Conservation (phyloP, 768 basidiomycete genomes). For the Psilocybe subaeruginosa region DNA sequence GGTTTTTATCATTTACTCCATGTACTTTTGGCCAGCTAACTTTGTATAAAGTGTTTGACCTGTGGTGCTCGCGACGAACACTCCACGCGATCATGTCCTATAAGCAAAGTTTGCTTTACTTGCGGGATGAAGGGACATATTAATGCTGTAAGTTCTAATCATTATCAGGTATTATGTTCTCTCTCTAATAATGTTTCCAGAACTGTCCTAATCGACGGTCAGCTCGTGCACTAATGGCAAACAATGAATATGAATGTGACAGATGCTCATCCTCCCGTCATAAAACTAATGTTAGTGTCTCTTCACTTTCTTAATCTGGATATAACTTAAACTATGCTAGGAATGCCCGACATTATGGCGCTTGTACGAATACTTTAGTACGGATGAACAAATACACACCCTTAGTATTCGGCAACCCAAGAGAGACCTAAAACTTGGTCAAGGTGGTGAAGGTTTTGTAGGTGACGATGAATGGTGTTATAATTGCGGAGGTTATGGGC, state of each 20-base stretch:
- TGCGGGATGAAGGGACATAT: constrained; percentile 89
- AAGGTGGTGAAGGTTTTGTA: constrained; percentile 82
- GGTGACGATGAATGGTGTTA: constrained; percentile 80
- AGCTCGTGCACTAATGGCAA: constrained; percentile 24
- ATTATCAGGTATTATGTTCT: background rate
- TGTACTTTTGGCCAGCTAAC: background rate
- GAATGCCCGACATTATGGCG: constrained; percentile 87
- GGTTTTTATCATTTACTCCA: constrained; percentile 27
- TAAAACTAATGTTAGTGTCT: constrained; percentile 58
- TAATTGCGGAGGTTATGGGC: constrained; percentile 73
- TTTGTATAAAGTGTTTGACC: constrained; percentile 63
- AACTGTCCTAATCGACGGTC: constrained; percentile 69
- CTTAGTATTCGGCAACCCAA: constrained; percentile 52
- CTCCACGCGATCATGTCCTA: constrained; percentile 74
- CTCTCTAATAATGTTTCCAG: constrained; percentile 35
- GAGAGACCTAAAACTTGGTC: constrained; percentile 52
- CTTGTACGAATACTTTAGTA: constrained; percentile 71
- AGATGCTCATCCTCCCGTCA: constrained; percentile 71
- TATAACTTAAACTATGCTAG: constrained; percentile 35
- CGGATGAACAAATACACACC: constrained; percentile 49
- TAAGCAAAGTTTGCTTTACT: constrained; percentile 77
- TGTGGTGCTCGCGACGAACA: constrained; percentile 85
- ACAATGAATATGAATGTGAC: constrained; percentile 55
- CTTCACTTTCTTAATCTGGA: background rate
- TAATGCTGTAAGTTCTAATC: constrained; percentile 49